A percentile compares a stretch with the other conserved stretches of the same genome.
Evolutionary conservation across 371 early-diverging fungal genomes (phyloP).

Genomic region (Mortierella sp.): DNA sequence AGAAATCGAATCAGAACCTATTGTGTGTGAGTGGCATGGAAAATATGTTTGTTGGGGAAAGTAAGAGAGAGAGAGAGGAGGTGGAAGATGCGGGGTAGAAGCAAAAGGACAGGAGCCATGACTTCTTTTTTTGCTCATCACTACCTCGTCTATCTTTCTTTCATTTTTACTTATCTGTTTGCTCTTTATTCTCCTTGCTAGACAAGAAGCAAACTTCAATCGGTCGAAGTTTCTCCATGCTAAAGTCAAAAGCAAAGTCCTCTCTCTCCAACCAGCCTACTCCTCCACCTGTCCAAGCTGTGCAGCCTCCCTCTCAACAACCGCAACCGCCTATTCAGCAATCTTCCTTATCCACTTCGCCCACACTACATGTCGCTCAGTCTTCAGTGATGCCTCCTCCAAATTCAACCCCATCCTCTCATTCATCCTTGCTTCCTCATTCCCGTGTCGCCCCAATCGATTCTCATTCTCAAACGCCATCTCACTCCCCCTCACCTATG

Average conservation of each 20-base stretch:
- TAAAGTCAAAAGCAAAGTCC: conserved; percentile 2
- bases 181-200: not conserved
- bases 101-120: too few relatives aligned
- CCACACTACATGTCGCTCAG: not conserved
- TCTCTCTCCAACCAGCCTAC: not conserved
- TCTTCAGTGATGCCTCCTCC: not conserved
- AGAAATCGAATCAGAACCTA: too few relatives aligned
- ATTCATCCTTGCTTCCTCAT: not conserved
- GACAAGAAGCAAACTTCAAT: not conserved
- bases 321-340: not conserved
- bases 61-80: too few relatives aligned
- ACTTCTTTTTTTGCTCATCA: not conserved
- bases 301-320: not conserved
- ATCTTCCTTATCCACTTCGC: not conserved
- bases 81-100: too few relatives aligned
- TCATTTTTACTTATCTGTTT: not conserved
- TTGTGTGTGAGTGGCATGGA: too few relatives aligned
- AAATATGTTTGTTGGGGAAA: too few relatives aligned
- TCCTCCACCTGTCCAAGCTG: not conserved
- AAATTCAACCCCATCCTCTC: not conserved
- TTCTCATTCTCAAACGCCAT: not conserved
- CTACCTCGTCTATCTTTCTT: not conserved
- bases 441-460: not conserved
- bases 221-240: not conserved
- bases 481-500: too few relatives aligned